A percentile compares a stretch with the other conserved stretches of the same genome.
These are phyloP conservation scores for Saxophila tyrrhenica DNA, from an alignment of 495 filamentous ascomycete genomes.

Conservation along the genomic window DNA sequence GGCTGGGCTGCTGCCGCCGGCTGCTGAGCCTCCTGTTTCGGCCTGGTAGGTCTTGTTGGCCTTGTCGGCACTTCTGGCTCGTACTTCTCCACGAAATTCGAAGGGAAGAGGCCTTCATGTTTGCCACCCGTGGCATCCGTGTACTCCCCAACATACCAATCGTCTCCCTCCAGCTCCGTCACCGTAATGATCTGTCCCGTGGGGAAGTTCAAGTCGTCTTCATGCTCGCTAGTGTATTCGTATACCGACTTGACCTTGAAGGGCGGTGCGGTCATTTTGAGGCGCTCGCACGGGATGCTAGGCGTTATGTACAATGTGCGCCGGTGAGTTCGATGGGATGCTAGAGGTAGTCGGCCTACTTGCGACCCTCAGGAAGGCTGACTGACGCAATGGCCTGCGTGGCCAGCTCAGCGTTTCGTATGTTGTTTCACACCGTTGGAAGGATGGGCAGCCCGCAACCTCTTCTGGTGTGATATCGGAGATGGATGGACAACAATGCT, in stretches of 20 bases:
- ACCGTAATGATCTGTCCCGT: slow-evolving; percentile 86
- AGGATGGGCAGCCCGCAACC: too few species aligned
- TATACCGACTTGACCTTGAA: slow-evolving; percentile 94
- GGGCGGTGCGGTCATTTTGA: slow-evolving; percentile 57
- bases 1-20: slow-evolving; percentile 8
- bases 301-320: background rate
- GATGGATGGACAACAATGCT: background rate
- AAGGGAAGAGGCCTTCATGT: slow-evolving; percentile 85
- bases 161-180: slow-evolving; percentile 78
- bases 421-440: background rate
- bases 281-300: background rate
- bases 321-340: background rate
- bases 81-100: slow-evolving; percentile 92
- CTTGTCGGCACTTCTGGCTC: slow-evolving; percentile 84
- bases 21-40: slow-evolving; percentile 57
- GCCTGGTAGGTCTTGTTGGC: slow-evolving; percentile 55
- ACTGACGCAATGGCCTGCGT: slow-evolving; percentile 5
- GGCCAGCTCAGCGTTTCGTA: background rate
- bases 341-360: background rate
- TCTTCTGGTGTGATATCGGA: background rate
- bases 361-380: background rate
- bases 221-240: slow-evolving; percentile 82
- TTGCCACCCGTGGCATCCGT: slow-evolving; percentile 58
- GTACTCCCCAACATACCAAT: slow-evolving; percentile 94
- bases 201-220: slow-evolving; percentile 84